phyloP scores from a whole-genome alignment of 2,329 filamentous ascomycete species.

The Dothidotthia symphoricarpi region DNA sequence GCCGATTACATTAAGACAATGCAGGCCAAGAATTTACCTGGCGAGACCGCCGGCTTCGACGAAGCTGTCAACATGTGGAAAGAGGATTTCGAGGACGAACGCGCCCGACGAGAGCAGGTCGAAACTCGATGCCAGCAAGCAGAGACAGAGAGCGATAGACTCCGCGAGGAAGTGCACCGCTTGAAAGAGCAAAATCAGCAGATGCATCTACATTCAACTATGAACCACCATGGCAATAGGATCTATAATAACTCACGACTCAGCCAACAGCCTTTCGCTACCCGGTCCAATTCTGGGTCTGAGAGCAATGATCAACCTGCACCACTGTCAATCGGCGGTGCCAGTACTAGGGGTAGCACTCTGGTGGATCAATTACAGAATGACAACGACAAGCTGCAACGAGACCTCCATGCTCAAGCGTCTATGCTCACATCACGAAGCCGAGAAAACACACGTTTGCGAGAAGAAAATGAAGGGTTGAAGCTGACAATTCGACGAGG shows the following conservation, averaged over 20 bases:
- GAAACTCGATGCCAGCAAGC: constrained; percentile 85
- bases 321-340: constrained; percentile 26
- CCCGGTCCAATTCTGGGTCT: constrained; percentile 41
- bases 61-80: constrained; percentile 77
- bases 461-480: constrained; percentile 95
- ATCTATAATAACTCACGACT: constrained; percentile 42
- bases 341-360: constrained; percentile 55
- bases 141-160: constrained; percentile 80
- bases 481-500: constrained; percentile 81
- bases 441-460: constrained; percentile 88
- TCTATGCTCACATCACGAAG: constrained; percentile 97
- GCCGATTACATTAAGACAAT: constrained; percentile 73
- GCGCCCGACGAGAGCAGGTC: constrained; percentile 79
- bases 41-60: constrained; percentile 40
- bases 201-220: constrained; percentile 33
- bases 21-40: constrained; percentile 46
- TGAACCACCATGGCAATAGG: constrained; percentile 40
- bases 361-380: constrained; percentile 85
- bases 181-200: constrained; percentile 51
- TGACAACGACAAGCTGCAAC: constrained; percentile 87
- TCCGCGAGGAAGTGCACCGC: constrained; percentile 80
- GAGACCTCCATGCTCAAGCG: constrained; percentile 91
- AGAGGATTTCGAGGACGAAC: constrained; percentile 89
- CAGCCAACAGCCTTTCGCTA: constrained; percentile 39
- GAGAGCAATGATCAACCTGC: constrained; percentile 40